Conservation (phyloP, 768 basidiomycete species). For the Mycena albidolilacea region DNA sequence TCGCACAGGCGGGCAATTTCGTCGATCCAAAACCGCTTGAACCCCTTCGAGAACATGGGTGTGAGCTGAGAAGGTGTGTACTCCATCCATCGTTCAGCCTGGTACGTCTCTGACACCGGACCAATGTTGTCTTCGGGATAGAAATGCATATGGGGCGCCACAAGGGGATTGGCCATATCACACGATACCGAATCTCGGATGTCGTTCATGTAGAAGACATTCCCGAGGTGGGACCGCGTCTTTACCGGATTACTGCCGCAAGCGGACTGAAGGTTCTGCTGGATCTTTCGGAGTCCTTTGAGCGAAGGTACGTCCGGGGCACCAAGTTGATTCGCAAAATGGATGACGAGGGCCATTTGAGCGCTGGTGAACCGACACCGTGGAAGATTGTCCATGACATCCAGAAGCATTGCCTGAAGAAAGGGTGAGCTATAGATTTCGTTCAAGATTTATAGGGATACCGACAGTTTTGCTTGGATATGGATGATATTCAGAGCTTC, state of each 20-base stretch:
- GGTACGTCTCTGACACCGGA: too few relatives aligned
- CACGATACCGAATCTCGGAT: too few relatives aligned
- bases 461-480: too few relatives aligned
- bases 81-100: too few relatives aligned
- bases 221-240: neutral
- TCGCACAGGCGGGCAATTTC: neutral
- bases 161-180: too few relatives aligned
- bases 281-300: too few relatives aligned
- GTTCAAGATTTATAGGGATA: neutral
- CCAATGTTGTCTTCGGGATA: too few relatives aligned
- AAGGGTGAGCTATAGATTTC: neutral
- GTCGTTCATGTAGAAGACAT: too few relatives aligned
- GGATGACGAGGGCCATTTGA: slow-evolving; percentile 3
- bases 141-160: too few relatives aligned
- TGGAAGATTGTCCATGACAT: neutral
- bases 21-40: neutral
- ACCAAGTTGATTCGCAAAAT: neutral
- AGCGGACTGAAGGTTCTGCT: neutral
- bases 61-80: too few relatives aligned
- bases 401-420: slow-evolving; percentile 8
- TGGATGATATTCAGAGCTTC: too few relatives aligned
- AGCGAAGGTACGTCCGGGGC: too few relatives aligned
- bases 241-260: neutral
- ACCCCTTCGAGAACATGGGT: neutral
- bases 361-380: neutral